phyloP scores from a whole-genome alignment of 345 rosid species.

The Arabidopsis arenosa region DNA sequence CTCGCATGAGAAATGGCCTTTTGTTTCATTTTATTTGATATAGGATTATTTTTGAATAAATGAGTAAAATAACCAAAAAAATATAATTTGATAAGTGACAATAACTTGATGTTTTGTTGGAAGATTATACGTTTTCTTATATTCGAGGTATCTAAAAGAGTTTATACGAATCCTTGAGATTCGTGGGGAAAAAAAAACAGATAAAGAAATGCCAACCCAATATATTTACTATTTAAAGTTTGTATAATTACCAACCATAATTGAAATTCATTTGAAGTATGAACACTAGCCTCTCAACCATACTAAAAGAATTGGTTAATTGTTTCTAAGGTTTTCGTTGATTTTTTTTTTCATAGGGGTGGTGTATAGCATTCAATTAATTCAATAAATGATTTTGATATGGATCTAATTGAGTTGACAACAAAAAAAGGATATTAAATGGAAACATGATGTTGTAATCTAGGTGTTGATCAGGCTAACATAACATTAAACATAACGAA shows the following conservation, averaged over 20 bases:
- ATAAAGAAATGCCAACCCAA: too few species aligned
- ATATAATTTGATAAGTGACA: not conserved
- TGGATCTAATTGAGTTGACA: not conserved
- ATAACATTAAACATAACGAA: not conserved
- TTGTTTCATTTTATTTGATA: slow-evolving; percentile 27
- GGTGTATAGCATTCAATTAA: not conserved
- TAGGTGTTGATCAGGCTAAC: not conserved
- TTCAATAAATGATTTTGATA: not conserved
- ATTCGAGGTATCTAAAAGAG: too few species aligned
- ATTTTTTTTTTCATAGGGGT: not conserved
- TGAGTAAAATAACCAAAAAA: not conserved
- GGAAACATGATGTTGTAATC: not conserved
- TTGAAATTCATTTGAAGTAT: not conserved
- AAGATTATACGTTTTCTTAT: too few species aligned
- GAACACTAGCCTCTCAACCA: not conserved
- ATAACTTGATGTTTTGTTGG: not conserved
- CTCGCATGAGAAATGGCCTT: slow-evolving; percentile 29
- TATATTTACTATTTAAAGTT: too few species aligned
- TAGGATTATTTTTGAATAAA: not conserved
- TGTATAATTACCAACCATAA: not conserved
- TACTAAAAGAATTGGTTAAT: not conserved
- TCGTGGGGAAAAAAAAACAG: too few species aligned
- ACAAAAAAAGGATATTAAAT: not conserved
- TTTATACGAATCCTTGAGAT: too few species aligned
- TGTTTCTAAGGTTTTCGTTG: not conserved